These are phyloP conservation scores for Wickerhamiella azyma DNA, from an alignment of 805 yeast genomes.

Conservation along the genomic window DNA sequence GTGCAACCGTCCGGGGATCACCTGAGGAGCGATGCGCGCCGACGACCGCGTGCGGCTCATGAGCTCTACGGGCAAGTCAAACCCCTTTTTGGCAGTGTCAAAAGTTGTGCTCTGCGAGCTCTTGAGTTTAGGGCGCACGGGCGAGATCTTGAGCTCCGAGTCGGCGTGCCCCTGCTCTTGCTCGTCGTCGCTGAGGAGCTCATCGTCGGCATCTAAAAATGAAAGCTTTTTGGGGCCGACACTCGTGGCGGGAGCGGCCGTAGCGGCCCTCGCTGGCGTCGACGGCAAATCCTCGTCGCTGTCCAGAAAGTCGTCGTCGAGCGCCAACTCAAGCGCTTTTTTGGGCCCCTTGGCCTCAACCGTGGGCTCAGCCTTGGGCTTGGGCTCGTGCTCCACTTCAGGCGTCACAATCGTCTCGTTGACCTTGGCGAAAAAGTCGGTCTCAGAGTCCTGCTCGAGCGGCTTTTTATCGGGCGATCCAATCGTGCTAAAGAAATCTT, in stretches of 20 bases:
- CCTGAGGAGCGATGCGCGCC: not conserved
- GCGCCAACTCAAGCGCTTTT: slow-evolving; percentile 10
- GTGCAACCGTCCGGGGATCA: not conserved
- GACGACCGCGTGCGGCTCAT: slow-evolving; percentile 8
- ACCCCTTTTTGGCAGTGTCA: slow-evolving; percentile 21
- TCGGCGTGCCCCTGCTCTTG: slow-evolving; percentile 8
- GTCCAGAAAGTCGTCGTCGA: slow-evolving; percentile 18
- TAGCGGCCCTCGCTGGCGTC: not conserved
- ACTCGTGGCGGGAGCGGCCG: not conserved
- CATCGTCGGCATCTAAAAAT: slow-evolving; percentile 26
- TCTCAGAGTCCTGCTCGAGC: not conserved
- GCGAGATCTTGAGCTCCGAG: not conserved
- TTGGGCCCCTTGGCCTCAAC: not conserved
- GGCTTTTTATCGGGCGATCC: not conserved
- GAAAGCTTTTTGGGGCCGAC: slow-evolving; percentile 13
- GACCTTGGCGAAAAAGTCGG: slow-evolving; percentile 1
- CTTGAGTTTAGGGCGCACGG: slow-evolving; percentile 1
- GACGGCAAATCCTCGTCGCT: slow-evolving; percentile 14
- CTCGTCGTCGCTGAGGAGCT: slow-evolving; percentile 23
- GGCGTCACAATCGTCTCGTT: not conserved
- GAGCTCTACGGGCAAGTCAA: slow-evolving; percentile 25
- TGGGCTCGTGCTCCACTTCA: no score
- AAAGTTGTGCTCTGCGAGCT: slow-evolving; percentile 12
- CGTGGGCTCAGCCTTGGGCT: not conserved
- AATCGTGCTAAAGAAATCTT: slow-evolving; percentile 4